These are phyloP conservation scores for Plantago coronopus DNA, from an alignment of 305 asterid species.

Conservation along the genomic window DNA sequence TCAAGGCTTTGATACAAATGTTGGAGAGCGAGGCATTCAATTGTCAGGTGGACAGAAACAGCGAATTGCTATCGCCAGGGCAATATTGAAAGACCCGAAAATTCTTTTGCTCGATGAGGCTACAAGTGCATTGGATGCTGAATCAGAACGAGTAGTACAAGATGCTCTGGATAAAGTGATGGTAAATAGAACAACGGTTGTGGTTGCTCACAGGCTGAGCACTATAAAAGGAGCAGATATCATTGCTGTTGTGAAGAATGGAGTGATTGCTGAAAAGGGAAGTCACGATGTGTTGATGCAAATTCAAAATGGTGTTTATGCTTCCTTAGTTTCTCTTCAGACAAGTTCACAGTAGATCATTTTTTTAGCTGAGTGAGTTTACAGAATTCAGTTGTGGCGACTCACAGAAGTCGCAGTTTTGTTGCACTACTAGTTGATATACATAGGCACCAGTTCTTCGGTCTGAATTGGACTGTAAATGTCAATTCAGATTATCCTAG, in stretches of 20 bases:
- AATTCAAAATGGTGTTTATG: conserved; percentile 38
- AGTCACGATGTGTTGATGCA: conserved; percentile 39
- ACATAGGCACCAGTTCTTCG: too few species aligned
- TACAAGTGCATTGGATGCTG: conserved; percentile 50
- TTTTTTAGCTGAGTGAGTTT: not conserved
- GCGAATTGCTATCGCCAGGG: conserved; percentile 44
- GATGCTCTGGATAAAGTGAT: conserved; percentile 45
- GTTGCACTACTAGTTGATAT: too few species aligned
- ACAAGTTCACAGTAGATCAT: conserved; percentile 21
- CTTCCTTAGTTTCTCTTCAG: conserved; percentile 46
- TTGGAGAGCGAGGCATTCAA: conserved; percentile 53
- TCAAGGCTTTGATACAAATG: conserved; percentile 40
- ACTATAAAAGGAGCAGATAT: conserved; percentile 42
- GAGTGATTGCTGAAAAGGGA: conserved; percentile 42
- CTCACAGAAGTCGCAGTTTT: not conserved
- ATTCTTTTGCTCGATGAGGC: conserved; percentile 55
- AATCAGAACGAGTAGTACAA: conserved; percentile 46
- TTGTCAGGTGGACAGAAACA: conserved; percentile 58
- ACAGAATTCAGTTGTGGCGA: not conserved
- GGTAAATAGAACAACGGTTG: conserved; percentile 45
- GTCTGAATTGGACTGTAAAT: too few species aligned
- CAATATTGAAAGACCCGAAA: conserved; percentile 40
- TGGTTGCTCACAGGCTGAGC: conserved; percentile 43
- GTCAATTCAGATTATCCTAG: not conserved
- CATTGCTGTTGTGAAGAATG: conserved; percentile 45